Conservation (phyloP, 768 basidiomycete genomes). For the Suillus brevipes region DNA sequence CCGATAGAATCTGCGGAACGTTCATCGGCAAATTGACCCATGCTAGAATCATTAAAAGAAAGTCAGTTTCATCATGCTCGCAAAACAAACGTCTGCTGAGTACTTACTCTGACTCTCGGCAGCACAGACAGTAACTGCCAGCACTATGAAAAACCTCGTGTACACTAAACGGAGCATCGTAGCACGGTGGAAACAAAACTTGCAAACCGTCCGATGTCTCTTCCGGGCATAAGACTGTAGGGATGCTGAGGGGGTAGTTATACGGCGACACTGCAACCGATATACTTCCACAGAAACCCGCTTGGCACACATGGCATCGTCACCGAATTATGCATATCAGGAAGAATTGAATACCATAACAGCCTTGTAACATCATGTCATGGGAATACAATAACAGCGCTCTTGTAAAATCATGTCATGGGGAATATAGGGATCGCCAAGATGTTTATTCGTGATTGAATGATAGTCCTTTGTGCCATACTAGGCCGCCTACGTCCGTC, state of each 20-base stretch:
- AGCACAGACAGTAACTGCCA: not conserved
- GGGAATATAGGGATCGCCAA: not conserved
- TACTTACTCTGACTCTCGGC: not conserved
- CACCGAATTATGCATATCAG: not conserved
- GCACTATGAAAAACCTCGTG: not conserved
- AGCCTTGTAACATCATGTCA: not conserved
- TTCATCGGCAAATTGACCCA: constrained; percentile 24
- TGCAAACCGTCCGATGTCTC: not conserved
- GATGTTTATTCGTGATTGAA: not conserved
- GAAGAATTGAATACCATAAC: not conserved
- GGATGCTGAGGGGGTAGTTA: too few species aligned
- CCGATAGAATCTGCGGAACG: constrained; percentile 2
- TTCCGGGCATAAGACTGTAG: too few species aligned
- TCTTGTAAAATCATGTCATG: not conserved
- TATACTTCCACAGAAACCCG: too few species aligned
- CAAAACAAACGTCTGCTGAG: not conserved
- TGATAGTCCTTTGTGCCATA: too few species aligned
- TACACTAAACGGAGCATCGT: not conserved
- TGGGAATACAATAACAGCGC: not conserved
- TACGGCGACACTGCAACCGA: too few species aligned
- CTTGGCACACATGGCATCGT: too few species aligned
- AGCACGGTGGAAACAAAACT: not conserved
- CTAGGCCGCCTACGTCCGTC: too few species aligned
- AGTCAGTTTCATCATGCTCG: not conserved
- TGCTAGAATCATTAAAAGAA: constrained; percentile 14